Percentiles rank a stretch among this genome's conserved stretches.
These are phyloP conservation scores for Hypomontagnella monticulosa DNA, from an alignment of 495 filamentous ascomycete genomes.

Conservation along the genomic window DNA sequence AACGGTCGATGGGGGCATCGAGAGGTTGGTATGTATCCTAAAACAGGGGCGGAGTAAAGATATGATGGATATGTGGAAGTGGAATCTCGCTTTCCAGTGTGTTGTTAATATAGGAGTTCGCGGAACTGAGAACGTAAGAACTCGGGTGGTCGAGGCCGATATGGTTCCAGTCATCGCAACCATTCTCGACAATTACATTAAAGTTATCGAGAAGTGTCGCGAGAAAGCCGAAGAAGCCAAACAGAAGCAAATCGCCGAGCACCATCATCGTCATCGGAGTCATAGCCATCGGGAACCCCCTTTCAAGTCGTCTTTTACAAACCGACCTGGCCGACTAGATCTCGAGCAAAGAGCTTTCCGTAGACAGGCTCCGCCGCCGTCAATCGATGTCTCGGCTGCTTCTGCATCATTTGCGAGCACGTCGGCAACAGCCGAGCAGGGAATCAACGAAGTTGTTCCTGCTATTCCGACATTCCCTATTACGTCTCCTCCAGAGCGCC, in stretches of 20 bases:
- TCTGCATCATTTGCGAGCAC: conserved; percentile 53
- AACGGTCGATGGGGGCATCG: conserved; percentile 97
- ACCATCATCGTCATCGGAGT: conserved; percentile 55
- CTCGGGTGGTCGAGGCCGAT: conserved; percentile 95
- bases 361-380: conserved; percentile 57
- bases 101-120: conserved; percentile 98
- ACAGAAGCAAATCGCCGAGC: conserved; percentile 55
- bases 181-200: conserved; percentile 98
- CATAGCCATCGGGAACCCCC: conserved; percentile 51
- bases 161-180: conserved; percentile 99
- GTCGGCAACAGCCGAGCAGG: conserved; percentile 51
- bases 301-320: conserved; percentile 59
- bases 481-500: conserved; percentile 79
- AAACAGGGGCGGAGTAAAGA: conserved; percentile 96
- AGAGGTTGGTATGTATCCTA: conserved; percentile 94
- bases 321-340: conserved; percentile 58
- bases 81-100: conserved; percentile 98
- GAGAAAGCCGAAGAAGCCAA: conserved; percentile 80
- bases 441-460: conserved; percentile 65
- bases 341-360: conserved; percentile 58
- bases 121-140: conserved; percentile 91
- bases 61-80: conserved; percentile 99
- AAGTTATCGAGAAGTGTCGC: conserved; percentile 89
- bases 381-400: conserved; percentile 57
- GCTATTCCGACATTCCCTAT: conserved; percentile 71